These are phyloP conservation scores for Plasmodium gaboni DNA, from an alignment of 169 alveolate species.

Conservation along the genomic window DNA sequence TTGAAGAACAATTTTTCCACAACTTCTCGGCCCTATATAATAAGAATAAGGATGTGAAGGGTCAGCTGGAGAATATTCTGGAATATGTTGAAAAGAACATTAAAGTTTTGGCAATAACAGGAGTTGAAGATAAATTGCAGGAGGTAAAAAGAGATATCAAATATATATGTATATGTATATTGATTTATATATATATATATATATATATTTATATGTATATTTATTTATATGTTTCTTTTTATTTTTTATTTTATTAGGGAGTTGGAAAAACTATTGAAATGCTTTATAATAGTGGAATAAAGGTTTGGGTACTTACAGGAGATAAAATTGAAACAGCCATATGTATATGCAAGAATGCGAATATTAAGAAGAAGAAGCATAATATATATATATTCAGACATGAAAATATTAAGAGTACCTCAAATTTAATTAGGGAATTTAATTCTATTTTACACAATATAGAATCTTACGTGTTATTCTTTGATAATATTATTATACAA, in stretches of 20 bases:
- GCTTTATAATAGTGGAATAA: constrained; percentile 96
- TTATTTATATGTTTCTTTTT: background rate
- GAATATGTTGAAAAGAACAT: constrained; percentile 89
- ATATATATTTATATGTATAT: background rate
- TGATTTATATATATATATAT: background rate
- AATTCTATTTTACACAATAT: constrained; percentile 54
- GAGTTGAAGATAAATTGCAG: constrained; percentile 98
- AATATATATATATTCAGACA: constrained; percentile 80
- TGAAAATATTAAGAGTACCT: constrained; percentile 79
- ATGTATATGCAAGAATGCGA: constrained; percentile 97
- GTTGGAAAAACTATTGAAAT: constrained; percentile 95
- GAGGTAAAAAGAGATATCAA: constrained; percentile 74
- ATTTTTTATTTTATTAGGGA: constrained; percentile 77
- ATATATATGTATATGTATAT: background rate
- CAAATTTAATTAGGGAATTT: constrained; percentile 58
- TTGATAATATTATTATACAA: constrained; percentile 69
- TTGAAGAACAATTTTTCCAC: constrained; percentile 91
- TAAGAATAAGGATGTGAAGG: constrained; percentile 82
- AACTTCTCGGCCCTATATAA: constrained; percentile 81
- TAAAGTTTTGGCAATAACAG: constrained; percentile 94
- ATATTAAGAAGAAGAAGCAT: constrained; percentile 90
- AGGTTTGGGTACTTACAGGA: constrained; percentile 99
- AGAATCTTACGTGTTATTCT: constrained; percentile 70
- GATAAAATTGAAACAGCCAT: constrained; percentile 99
- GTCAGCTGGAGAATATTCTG: constrained; percentile 75